Evolutionary conservation across 2,329 filamentous ascomycete species (phyloP).

Genomic region (Cercospora zeina): DNA sequence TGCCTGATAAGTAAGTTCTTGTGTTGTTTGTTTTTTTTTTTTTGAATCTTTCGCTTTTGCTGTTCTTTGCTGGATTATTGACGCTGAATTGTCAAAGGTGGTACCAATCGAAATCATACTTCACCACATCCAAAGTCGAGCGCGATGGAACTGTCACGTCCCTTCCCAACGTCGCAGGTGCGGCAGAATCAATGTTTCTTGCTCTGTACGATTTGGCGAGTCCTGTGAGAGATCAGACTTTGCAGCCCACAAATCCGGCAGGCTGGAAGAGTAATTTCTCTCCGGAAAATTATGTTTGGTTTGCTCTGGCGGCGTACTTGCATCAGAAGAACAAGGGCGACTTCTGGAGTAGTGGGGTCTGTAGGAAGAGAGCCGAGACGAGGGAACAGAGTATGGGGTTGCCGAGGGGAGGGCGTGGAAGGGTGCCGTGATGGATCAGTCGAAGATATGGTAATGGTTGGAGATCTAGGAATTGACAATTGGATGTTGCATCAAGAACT

Average conservation of each 20-base stretch:
- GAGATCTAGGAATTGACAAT: background rate
- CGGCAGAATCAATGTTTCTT: background rate
- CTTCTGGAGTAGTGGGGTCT: constrained; percentile 12
- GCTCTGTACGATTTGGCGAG: background rate
- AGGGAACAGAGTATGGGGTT: constrained; percentile 7
- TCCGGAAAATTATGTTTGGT: constrained; percentile 21
- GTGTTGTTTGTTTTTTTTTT: background rate
- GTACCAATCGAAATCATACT: background rate
- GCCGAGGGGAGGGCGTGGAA: background rate
- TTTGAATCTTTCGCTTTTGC: background rate
- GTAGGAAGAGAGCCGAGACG: constrained; percentile 12
- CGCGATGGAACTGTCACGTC: background rate
- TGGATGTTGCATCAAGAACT: no score
- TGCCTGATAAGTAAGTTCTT: background rate
- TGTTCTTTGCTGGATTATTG: background rate
- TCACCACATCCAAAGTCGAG: background rate
- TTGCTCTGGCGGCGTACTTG: constrained; percentile 13
- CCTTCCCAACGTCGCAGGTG: background rate
- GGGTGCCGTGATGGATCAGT: background rate
- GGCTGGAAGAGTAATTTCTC: background rate
- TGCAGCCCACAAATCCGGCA: background rate
- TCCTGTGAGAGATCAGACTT: background rate
- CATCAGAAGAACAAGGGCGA: constrained; percentile 13
- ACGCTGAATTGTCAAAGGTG: background rate
- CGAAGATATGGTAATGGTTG: no score